phyloP scores from a whole-genome alignment of 176 grass and related monocot genomes.

The Triticum turgidum region DNA sequence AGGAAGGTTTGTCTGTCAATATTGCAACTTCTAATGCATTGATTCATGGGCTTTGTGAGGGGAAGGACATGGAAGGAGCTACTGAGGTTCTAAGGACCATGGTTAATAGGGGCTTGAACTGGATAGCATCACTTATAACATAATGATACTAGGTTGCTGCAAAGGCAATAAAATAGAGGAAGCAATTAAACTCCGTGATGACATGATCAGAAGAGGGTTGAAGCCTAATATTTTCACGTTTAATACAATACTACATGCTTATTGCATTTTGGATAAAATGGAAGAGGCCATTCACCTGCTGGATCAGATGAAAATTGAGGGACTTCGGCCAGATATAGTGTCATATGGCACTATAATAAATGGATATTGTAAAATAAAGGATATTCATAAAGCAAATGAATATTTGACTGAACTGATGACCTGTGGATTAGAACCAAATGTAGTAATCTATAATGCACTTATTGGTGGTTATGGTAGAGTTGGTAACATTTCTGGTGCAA shows the following conservation, averaged over 20 bases:
- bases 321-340: conserved; percentile 71
- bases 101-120: conserved; percentile 50
- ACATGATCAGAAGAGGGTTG: conserved; percentile 76
- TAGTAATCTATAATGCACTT: conserved; percentile 79
- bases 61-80: conserved; percentile 53
- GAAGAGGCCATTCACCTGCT: conserved; percentile 55
- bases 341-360: conserved; percentile 74
- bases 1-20: conserved; percentile 68
- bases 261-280: conserved; percentile 74
- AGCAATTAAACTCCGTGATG: conserved; percentile 63
- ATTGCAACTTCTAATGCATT: conserved; percentile 77
- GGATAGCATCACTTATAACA: conserved; percentile 91
- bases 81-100: conserved; percentile 61
- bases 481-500: conserved; percentile 70
- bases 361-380: conserved; percentile 81
- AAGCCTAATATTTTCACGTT: conserved; percentile 76
- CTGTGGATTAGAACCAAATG: conserved; percentile 71
- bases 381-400: conserved; percentile 66
- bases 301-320: conserved; percentile 63
- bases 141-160: conserved; percentile 70
- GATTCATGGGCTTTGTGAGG: conserved; percentile 77
- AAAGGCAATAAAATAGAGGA: conserved; percentile 67
- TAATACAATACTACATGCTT: conserved; percentile 61
- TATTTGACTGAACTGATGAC: conserved; percentile 55
- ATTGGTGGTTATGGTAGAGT: conserved; percentile 75